phyloP scores from a whole-genome alignment of 192 early-diverging fungal genomes.

The Backusella australiensis region DNA sequence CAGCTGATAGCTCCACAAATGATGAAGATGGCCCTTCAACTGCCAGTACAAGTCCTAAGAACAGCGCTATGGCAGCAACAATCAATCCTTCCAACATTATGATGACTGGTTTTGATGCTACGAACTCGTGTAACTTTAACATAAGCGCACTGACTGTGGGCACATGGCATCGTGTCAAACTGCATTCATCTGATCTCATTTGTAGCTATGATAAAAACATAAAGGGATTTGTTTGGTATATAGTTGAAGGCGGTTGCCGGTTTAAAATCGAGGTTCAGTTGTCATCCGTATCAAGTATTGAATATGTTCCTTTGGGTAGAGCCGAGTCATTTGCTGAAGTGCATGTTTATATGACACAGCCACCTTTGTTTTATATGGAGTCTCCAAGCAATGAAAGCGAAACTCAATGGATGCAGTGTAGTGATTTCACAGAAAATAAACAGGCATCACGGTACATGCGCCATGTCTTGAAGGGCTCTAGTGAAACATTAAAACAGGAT shows the following conservation, averaged over 20 bases:
- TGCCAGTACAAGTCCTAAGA: neutral
- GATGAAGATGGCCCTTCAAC: neutral
- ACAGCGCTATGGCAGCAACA: neutral
- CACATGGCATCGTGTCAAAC: constrained; percentile 57
- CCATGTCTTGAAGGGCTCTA: constrained; percentile 50
- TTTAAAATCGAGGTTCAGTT: constrained; percentile 62
- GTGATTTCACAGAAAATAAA: constrained; percentile 63
- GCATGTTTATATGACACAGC: constrained; percentile 46
- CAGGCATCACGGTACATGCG: constrained; percentile 52
- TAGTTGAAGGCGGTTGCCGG: constrained; percentile 48
- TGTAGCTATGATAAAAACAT: constrained; percentile 50
- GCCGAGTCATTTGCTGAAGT: constrained; percentile 40
- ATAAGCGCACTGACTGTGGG: constrained; percentile 49
- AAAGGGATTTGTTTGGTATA: constrained; percentile 51
- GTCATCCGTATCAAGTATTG: constrained; percentile 40
- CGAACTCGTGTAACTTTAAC: constrained; percentile 32
- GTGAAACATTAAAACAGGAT: constrained; percentile 17
- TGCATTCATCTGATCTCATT: constrained; percentile 43
- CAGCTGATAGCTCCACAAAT: neutral
- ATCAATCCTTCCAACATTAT: neutral
- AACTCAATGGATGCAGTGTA: constrained; percentile 54
- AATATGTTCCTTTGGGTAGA: constrained; percentile 26
- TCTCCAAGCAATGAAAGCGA: neutral
- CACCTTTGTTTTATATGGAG: constrained; percentile 61
- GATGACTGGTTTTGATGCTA: neutral